Percentiles rank a stretch among this genome's conserved stretches.
Conservation (phyloP, 225 moss, liverwort and hornwort species). For the Rhytidiadelphus loreus region DNA sequence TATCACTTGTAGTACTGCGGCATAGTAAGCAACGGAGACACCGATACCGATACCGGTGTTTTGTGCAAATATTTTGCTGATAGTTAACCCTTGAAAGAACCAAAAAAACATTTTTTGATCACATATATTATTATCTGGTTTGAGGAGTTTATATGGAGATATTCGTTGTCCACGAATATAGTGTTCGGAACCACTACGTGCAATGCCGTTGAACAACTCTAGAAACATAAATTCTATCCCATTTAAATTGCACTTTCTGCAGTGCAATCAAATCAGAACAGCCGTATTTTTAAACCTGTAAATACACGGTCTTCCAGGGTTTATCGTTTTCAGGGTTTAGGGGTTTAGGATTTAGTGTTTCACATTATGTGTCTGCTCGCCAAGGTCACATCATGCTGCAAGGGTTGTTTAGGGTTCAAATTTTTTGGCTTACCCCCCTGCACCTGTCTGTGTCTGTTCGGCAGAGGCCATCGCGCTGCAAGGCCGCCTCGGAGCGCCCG, state of each 20-base stretch:
- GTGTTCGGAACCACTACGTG: neutral
- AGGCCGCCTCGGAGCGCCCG: neutral
- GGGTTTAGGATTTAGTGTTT: neutral
- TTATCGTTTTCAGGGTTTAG: neutral
- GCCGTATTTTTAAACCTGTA: neutral
- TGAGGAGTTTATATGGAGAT: neutral
- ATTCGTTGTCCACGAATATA: neutral
- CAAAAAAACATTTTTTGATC: neutral
- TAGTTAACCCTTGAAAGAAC: neutral
- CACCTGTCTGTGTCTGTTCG: neutral
- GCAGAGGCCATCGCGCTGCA: conserved; percentile 34
- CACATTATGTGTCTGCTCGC: neutral
- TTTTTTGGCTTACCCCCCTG: too few species aligned
- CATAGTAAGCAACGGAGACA: neutral
- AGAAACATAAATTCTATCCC: neutral
- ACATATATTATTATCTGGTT: neutral
- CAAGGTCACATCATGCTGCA: conserved; percentile 10
- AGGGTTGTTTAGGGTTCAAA: neutral
- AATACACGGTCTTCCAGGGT: neutral
- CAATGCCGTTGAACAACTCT: neutral
- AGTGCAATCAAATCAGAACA: neutral
- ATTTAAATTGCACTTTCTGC: neutral
- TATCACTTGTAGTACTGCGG: neutral
- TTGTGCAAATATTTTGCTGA: neutral
- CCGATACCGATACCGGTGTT: neutral